These are phyloP conservation scores for Starmerella apis DNA, from an alignment of 805 yeast species.

Conservation along the genomic window DNA sequence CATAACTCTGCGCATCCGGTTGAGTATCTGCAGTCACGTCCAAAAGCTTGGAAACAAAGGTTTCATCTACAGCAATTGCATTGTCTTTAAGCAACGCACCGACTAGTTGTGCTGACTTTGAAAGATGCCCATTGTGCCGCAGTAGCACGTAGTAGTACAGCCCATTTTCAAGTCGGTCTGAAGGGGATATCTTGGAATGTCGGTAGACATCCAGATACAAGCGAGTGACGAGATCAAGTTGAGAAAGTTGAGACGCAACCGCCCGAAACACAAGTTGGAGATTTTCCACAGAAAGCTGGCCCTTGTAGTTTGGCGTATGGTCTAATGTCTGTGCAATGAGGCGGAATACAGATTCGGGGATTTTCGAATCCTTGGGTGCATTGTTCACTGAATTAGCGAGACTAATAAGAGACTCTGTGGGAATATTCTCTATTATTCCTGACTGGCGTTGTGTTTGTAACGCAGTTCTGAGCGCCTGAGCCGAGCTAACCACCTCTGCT, in stretches of 20 bases:
- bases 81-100: slow-evolving; percentile 18
- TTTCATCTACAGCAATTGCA: slow-evolving; percentile 8
- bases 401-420: slow-evolving; percentile 8
- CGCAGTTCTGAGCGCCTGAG: slow-evolving; percentile 16
- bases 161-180: slow-evolving; percentile 23
- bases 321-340: slow-evolving; percentile 20
- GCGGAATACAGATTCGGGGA: slow-evolving; percentile 19
- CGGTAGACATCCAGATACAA: slow-evolving; percentile 24
- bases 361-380: neutral
- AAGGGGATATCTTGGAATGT: slow-evolving; percentile 10
- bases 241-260: slow-evolving; percentile 7
- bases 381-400: slow-evolving; percentile 12
- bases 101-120: slow-evolving; percentile 23
- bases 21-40: slow-evolving; percentile 1
- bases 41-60: slow-evolving; percentile 11
- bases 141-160: slow-evolving; percentile 22
- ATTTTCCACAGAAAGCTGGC: slow-evolving; percentile 7
- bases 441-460: slow-evolving; percentile 1
- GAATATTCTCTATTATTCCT: neutral
- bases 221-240: slow-evolving; percentile 20
- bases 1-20: slow-evolving; percentile 9
- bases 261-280: slow-evolving; percentile 21
- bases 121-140: slow-evolving; percentile 16
- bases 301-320: slow-evolving; percentile 4
- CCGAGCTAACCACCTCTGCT: slow-evolving; percentile 13